Base-by-base conservation (phyloP, 2,329 filamentous ascomycete species). In the Penicillium occitanis region DNA sequence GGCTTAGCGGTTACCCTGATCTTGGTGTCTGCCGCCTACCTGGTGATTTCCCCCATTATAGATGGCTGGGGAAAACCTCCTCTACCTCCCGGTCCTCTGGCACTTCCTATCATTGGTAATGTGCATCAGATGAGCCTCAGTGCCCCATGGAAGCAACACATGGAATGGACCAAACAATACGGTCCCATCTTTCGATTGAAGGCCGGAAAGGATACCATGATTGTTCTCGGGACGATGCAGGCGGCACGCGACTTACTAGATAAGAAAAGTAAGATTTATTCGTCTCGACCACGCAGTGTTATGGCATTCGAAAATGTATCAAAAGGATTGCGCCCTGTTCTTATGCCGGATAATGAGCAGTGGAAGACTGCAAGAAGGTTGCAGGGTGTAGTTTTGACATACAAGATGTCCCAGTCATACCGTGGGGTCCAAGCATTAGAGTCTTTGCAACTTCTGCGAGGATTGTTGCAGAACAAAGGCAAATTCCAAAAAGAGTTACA, bases 291-390 rank as follows among this genome's bases (percentile, higher is more conserved):
- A 1, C 70, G 71, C 1, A 69, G 71, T 22, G 70, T 73, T 2
- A 67, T 74, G 35, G 57, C 57, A 14, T 53, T 53, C 8, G 35
- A 59, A n/a, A 25, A 22, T 17, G 19, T 59, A 6, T 42, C 33
- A 28, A 59, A 72, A 61, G 78, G 77, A 28, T 75, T 79, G 5
- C 79, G 77, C 25, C 75, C 83, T 30, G 73, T 84, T 11, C 80
- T 85, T 8, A 80, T 83, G 71, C 81, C 80, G 0, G 82, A 85
- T 71, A 81, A 82, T 48, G 81, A 83, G 62, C 75, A 77, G 30
- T 85, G 81, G 80, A 78, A 75, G 48, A 70, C 74, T 82, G 50
- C 50, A 33, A 53, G 17, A 25, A 80, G 78, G 57, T 71, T 83
- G 25, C 48, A 71, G 80, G 13, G 78, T 80, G 66, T 77, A 80